These are phyloP conservation scores for Babesia ovata DNA, from an alignment of 169 alveolate genomes.

Conservation along the genomic window DNA sequence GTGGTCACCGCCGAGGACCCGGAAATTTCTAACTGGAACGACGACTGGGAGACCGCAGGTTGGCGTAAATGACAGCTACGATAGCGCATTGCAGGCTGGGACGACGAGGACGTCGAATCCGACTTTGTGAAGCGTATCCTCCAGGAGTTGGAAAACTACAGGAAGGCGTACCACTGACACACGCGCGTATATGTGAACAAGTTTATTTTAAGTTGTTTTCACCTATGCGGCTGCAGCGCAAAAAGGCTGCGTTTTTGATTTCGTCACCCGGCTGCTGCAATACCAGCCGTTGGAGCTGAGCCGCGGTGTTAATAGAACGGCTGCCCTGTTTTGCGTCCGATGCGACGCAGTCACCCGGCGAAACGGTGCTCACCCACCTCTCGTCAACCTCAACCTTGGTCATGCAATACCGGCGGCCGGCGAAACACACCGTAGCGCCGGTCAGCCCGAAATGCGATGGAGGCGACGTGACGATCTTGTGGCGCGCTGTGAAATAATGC, in stretches of 20 bases:
- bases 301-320: not conserved
- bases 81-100: slow-evolving; percentile 57
- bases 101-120: slow-evolving; percentile 68
- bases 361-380: slow-evolving; percentile 36
- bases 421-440: slow-evolving; percentile 12
- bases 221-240: slow-evolving; percentile 60
- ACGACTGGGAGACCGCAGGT: slow-evolving; percentile 73
- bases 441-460: slow-evolving; percentile 26
- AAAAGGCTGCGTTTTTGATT: slow-evolving; percentile 56
- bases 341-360: not conserved
- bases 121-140: slow-evolving; percentile 65
- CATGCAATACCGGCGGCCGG: not conserved
- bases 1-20: slow-evolving; percentile 67
- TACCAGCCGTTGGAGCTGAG: slow-evolving; percentile 26
- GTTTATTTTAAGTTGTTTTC: slow-evolving; percentile 31
- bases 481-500: not conserved
- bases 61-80: not conserved
- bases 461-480: not conserved
- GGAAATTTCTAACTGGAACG: slow-evolving; percentile 68
- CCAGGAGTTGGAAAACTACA: slow-evolving; percentile 67
- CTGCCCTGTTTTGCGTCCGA: not conserved
- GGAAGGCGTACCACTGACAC: slow-evolving; percentile 27
- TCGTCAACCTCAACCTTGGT: slow-evolving; percentile 25
- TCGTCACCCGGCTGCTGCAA: slow-evolving; percentile 43
- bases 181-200: not conserved